Evolutionary conservation across 306 rosid genomes (phyloP).

Genomic region (Pyrus betulifolia): DNA sequence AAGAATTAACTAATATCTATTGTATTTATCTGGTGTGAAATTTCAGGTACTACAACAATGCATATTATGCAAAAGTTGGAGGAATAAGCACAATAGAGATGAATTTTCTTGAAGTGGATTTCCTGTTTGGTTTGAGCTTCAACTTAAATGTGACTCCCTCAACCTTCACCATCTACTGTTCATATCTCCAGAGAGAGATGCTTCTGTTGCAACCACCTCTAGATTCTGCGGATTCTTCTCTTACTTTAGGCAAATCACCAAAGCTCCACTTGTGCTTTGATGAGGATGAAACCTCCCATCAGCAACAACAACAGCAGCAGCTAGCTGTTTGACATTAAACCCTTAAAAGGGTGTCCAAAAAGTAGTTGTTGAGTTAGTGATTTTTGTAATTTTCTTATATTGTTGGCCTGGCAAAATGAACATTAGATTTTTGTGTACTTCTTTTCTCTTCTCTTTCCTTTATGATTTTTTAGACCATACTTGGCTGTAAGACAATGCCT

Average conservation of each 20-base stretch:
- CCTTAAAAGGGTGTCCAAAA: slow-evolving; percentile 7
- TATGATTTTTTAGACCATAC: too few relatives aligned
- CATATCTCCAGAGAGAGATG: slow-evolving; percentile 74
- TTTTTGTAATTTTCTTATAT: slow-evolving; percentile 5
- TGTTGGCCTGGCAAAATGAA: slow-evolving; percentile 17
- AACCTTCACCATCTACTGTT: slow-evolving; percentile 65
- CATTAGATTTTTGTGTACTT: slow-evolving; percentile 5
- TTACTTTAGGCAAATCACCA: slow-evolving; percentile 39
- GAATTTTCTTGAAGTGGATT: slow-evolving; percentile 90
- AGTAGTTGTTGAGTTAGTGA: slow-evolving; percentile 24
- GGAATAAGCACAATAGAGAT: slow-evolving; percentile 87
- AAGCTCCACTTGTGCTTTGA: slow-evolving; percentile 54
- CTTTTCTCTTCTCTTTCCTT: not conserved
- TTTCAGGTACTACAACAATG: slow-evolving; percentile 87
- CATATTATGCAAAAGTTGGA: slow-evolving; percentile 96
- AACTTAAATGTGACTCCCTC: slow-evolving; percentile 71
- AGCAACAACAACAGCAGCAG: slow-evolving; percentile 35
- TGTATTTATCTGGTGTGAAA: not conserved
- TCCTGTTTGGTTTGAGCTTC: slow-evolving; percentile 83
- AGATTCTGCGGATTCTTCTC: slow-evolving; percentile 40
- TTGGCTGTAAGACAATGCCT: not conserved
- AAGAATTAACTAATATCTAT: not conserved
- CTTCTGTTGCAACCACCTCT: slow-evolving; percentile 57
- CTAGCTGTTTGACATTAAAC: slow-evolving; percentile 51
- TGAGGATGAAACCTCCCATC: slow-evolving; percentile 73